Evolutionary conservation across 2,329 filamentous ascomycete genomes (phyloP).

Genomic region (Neoascochyta sp.): DNA sequence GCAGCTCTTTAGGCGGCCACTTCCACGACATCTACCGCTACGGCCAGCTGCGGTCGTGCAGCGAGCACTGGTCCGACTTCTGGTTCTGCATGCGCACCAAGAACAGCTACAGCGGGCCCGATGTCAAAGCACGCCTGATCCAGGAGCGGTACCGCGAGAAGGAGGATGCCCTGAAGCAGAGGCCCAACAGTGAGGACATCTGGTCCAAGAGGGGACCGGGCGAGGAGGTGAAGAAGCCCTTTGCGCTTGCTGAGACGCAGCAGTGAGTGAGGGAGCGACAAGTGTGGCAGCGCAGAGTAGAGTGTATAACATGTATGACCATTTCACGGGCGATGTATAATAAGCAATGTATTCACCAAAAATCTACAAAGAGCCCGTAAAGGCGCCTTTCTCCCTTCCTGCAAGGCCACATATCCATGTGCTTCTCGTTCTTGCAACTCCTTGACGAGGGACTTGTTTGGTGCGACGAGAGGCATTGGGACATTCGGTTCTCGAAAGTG

Average conservation of each 20-base stretch:
- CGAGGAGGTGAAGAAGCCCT: slow-evolving; percentile 25
- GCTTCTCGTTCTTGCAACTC: no score
- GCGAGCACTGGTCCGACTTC: slow-evolving; percentile 86
- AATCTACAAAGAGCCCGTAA: no score
- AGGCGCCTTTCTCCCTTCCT: no score
- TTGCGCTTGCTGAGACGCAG: slow-evolving; percentile 19
- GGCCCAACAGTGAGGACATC: slow-evolving; percentile 80
- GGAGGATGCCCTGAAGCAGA: slow-evolving; percentile 62
- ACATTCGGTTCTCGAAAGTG: no score
- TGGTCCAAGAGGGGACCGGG: slow-evolving; percentile 68
- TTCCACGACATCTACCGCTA: slow-evolving; percentile 89
- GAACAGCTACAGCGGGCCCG: slow-evolving; percentile 53
- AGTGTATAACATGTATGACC: no score
- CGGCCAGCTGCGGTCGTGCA: slow-evolving; percentile 72
- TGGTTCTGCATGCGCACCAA: slow-evolving; percentile 95
- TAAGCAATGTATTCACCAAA: no score
- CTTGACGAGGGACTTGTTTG: no score
- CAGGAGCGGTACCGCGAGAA: slow-evolving; percentile 65
- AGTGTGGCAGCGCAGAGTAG: background rate
- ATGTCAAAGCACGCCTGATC: slow-evolving; percentile 57
- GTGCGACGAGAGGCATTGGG: no score
- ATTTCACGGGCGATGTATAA: no score
- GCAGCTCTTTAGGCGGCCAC: slow-evolving; percentile 85
- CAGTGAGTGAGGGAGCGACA: slow-evolving; percentile 1
- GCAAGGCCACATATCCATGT: no score